Evolutionary conservation across 805 yeast genomes (phyloP).

Genomic region (Kockiozyma suomiensis): DNA sequence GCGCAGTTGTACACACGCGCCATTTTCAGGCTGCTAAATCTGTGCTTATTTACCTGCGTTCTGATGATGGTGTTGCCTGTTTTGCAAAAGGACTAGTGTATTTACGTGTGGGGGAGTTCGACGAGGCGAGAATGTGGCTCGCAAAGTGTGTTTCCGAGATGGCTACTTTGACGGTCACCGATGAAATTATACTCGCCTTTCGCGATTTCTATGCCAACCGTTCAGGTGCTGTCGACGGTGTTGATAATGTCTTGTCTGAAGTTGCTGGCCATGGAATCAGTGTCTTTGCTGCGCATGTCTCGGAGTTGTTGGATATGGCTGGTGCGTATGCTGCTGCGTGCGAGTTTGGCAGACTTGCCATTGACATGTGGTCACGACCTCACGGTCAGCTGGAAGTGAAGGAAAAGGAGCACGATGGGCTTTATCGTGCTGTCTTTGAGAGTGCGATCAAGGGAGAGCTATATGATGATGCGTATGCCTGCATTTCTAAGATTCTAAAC

Average conservation of each 20-base stretch:
- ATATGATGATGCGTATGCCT: conserved; percentile 35
- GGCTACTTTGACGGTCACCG: not conserved
- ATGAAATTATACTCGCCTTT: conserved; percentile 3
- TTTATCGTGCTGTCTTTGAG: conserved; percentile 13
- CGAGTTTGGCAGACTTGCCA: conserved; percentile 42
- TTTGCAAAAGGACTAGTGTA: conserved; percentile 24
- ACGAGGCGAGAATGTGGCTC: conserved; percentile 13
- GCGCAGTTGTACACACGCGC: conserved; percentile 3
- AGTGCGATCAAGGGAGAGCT: conserved; percentile 22
- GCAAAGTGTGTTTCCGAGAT: conserved; percentile 2
- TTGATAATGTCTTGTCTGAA: not conserved
- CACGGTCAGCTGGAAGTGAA: not conserved
- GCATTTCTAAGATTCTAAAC: conserved; percentile 16
- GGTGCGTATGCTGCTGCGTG: conserved; percentile 44
- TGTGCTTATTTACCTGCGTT: conserved; percentile 7
- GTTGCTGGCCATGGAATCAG: conserved; percentile 35
- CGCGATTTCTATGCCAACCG: conserved; percentile 1
- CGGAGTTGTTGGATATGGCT: conserved; percentile 45
- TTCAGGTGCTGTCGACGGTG: not conserved
- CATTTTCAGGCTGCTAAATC: not conserved
- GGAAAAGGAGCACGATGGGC: conserved; percentile 1
- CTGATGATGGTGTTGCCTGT: conserved; percentile 13
- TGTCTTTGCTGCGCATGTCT: conserved; percentile 46
- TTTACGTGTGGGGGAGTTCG: not conserved
- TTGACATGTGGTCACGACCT: conserved; percentile 11